These are phyloP conservation scores for Coemansia sp. DNA, from an alignment of 192 early-diverging fungal species.

Conservation along the genomic window DNA sequence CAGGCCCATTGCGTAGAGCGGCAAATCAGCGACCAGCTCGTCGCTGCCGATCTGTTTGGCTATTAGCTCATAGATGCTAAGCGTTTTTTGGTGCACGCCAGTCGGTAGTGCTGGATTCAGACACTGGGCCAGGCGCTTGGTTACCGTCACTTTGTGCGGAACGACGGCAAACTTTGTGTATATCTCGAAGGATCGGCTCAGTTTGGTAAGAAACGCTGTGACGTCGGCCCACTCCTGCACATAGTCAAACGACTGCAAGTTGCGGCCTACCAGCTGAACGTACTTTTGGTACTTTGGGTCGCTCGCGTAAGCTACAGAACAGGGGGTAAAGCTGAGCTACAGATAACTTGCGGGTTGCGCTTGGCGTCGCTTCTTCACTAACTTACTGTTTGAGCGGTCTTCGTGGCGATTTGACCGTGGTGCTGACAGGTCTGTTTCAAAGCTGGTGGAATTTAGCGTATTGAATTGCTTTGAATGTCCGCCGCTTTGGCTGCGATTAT, in stretches of 20 bases:
- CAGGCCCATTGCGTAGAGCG: constrained; percentile 84
- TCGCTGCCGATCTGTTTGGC: constrained; percentile 66
- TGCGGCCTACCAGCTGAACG: constrained; percentile 76
- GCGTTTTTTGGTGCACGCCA: constrained; percentile 91
- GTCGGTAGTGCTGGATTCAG: constrained; percentile 92
- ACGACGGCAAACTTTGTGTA: constrained; percentile 71
- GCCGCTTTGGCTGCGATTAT: not conserved
- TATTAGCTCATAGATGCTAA: constrained; percentile 83
- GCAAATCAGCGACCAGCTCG: constrained; percentile 76
- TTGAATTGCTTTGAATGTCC: not conserved
- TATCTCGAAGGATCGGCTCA: constrained; percentile 78
- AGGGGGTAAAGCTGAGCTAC: not conserved
- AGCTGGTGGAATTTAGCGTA: constrained; percentile 17
- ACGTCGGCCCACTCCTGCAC: constrained; percentile 96
- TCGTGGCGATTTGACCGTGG: constrained; percentile 23
- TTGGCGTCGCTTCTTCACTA: not conserved
- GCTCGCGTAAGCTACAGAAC: constrained; percentile 40
- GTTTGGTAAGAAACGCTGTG: constrained; percentile 82
- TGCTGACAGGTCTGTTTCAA: constrained; percentile 47
- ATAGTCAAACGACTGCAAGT: constrained; percentile 87
- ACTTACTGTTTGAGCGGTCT: constrained; percentile 31
- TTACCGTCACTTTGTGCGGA: constrained; percentile 80
- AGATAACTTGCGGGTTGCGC: not conserved
- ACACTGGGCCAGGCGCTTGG: constrained; percentile 91
- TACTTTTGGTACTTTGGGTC: constrained; percentile 86